These are phyloP conservation scores for Zopfia rhizophila DNA, from an alignment of 2,329 filamentous ascomycete genomes.

Conservation along the genomic window DNA sequence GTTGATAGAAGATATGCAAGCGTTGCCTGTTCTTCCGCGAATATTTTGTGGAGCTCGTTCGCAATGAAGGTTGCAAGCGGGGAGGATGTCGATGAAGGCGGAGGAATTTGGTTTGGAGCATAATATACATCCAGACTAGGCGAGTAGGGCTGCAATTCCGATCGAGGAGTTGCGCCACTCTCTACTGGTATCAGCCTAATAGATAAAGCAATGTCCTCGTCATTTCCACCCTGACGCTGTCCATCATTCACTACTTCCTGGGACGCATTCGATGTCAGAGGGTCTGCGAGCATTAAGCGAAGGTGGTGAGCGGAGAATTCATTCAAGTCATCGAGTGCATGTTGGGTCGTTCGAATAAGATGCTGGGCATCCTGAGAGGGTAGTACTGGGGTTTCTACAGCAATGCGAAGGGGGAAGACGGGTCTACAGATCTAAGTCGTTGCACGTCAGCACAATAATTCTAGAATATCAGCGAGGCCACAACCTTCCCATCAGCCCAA, in stretches of 20 bases:
- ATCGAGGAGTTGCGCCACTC: constrained; percentile 61
- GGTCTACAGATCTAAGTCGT: constrained; percentile 81
- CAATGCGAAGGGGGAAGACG: constrained; percentile 86
- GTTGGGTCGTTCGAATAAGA: constrained; percentile 82
- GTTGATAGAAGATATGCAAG: constrained; percentile 64
- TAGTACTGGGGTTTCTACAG: constrained; percentile 75
- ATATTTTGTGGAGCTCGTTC: constrained; percentile 78
- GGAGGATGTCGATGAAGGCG: constrained; percentile 75
- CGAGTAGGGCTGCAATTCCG: constrained; percentile 74
- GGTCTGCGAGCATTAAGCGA: constrained; percentile 70
- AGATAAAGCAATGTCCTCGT: constrained; percentile 69
- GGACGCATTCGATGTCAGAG: constrained; percentile 42
- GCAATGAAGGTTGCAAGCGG: constrained; percentile 81
- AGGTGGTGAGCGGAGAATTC: constrained; percentile 88
- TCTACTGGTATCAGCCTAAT: constrained; percentile 76
- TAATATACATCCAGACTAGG: constrained; percentile 83
- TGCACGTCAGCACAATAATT: constrained; percentile 22
- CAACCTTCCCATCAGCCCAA: constrained; percentile 90
- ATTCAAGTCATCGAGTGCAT: constrained; percentile 85
- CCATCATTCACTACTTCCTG: constrained; percentile 44
- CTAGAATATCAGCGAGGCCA: no score
- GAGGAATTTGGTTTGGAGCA: constrained; percentile 73
- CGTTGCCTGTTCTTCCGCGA: constrained; percentile 88
- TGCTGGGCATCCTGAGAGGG: constrained; percentile 74
- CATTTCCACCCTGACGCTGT: constrained; percentile 40